phyloP scores from a whole-genome alignment of 345 rosid genomes.

The Adansonia digitata region DNA sequence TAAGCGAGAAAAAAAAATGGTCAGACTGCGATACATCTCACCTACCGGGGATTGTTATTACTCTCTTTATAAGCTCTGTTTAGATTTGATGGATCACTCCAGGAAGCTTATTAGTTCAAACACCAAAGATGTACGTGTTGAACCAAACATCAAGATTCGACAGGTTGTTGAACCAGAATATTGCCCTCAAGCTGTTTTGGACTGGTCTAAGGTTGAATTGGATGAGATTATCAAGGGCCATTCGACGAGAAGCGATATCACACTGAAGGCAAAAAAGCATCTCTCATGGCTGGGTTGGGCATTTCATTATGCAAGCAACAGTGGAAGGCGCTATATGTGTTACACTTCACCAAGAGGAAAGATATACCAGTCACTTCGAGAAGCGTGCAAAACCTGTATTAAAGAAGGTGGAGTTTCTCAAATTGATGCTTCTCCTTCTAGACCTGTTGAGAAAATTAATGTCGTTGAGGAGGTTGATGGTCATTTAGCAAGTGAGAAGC shows the following conservation, averaged over 20 bases:
- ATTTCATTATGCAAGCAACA: constrained; percentile 3
- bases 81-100: constrained; percentile 18
- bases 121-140: constrained; percentile 10
- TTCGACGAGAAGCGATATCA: constrained; percentile 10
- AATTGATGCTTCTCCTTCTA: constrained; percentile 9
- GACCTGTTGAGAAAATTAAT: constrained; percentile 1
- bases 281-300: constrained; percentile 50
- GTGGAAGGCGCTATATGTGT: constrained; percentile 19
- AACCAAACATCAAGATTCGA: constrained; percentile 11
- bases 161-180: constrained; percentile 26
- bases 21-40: constrained; percentile 62
- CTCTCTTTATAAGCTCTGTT: constrained; percentile 55
- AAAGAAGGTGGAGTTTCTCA: constrained; percentile 9
- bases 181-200: constrained; percentile 44
- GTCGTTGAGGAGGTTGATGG: constrained; percentile 3
- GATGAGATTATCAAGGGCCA: constrained; percentile 2
- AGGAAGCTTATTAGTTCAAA: background rate
- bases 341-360: constrained; percentile 39
- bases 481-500: constrained; percentile 3
- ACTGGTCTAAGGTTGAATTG: constrained; percentile 25
- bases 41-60: constrained; percentile 46
- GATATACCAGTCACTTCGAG: constrained; percentile 33
- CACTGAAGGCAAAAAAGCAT: constrained; percentile 39
- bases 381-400: constrained; percentile 38
- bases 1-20: too few relatives aligned